Conservation (phyloP, 1,139 yeast genomes). For the Hemisphaericaspora xylanilytica region DNA sequence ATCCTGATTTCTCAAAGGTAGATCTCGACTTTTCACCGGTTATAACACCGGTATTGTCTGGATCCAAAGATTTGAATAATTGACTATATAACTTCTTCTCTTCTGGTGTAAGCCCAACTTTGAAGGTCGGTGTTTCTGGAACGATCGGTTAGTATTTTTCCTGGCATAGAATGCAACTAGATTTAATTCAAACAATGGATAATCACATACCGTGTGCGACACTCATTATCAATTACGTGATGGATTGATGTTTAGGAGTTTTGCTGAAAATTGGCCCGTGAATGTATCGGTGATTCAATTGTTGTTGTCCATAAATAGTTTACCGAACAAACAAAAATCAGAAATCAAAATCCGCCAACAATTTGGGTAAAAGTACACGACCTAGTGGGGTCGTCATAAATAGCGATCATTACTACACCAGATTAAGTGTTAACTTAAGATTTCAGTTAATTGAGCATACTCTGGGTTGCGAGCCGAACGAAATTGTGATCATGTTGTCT, state of each 20-base stretch:
- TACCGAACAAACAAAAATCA: not conserved
- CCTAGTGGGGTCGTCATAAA: too few species aligned
- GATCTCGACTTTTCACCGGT: constrained; percentile 91
- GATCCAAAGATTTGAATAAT: constrained; percentile 76
- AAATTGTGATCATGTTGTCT: too few species aligned
- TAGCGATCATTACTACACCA: too few species aligned
- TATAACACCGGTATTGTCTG: constrained; percentile 74
- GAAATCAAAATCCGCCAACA: too few species aligned
- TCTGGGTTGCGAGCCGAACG: too few species aligned
- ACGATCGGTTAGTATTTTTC: constrained; percentile 8
- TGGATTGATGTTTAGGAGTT: not conserved
- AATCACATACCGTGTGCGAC: constrained; percentile 26
- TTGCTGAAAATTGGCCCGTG: too few species aligned
- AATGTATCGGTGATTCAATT: not conserved
- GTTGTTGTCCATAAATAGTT: too few species aligned
- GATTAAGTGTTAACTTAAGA: too few species aligned
- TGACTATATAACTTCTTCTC: constrained; percentile 74
- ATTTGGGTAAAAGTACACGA: not conserved
- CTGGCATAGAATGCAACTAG: too few species aligned
- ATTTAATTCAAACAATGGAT: too few species aligned
- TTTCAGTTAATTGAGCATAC: too few species aligned
- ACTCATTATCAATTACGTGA: constrained; percentile 19
- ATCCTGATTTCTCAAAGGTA: constrained; percentile 81
- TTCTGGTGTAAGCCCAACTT: constrained; percentile 65
- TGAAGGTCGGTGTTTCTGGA: constrained; percentile 27